These are phyloP conservation scores for Flaveria robusta DNA, from an alignment of 129 eudicot genomes.

Conservation along the genomic window DNA sequence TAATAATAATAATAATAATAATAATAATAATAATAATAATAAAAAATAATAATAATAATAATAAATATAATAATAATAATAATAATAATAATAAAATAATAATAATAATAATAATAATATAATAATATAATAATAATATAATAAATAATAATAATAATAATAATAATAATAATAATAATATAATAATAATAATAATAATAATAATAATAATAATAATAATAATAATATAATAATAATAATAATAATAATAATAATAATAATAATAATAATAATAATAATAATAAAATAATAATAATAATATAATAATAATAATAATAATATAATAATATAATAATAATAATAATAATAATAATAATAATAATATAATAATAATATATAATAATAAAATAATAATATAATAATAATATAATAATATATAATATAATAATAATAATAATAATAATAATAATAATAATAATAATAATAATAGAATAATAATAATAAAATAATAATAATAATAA, in stretches of 20 bases:
- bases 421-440: neutral
- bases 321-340: too few species aligned
- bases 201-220: neutral
- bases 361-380: neutral
- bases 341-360: neutral
- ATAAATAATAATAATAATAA: neutral
- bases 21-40: neutral
- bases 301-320: neutral
- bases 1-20: neutral
- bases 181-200: neutral
- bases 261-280: neutral
- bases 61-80: neutral
- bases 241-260: neutral
- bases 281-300: neutral
- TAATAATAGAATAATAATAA: too few species aligned
- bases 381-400: neutral
- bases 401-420: too few species aligned
- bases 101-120: neutral
- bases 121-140: too few species aligned
- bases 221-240: neutral
- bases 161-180: neutral
- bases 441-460: neutral
- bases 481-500: neutral
- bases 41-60: neutral
- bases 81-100: neutral